Conservation (phyloP, 2,329 filamentous ascomycete species). For the Myrmaecium sp. region DNA sequence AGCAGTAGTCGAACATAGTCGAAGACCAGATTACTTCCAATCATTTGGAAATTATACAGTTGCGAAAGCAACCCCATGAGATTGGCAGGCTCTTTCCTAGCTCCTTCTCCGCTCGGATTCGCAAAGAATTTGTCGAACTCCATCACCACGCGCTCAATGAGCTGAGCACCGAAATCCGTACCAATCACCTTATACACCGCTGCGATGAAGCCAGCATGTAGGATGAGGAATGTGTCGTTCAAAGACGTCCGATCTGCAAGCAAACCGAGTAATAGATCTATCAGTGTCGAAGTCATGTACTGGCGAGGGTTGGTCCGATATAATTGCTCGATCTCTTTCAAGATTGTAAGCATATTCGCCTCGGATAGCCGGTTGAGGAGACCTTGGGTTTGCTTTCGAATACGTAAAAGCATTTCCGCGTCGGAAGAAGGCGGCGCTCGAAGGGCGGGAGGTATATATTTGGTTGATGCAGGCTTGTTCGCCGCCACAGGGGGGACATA, state of each 20-base stretch:
- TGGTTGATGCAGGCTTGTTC: constrained; percentile 32
- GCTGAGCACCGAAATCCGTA: constrained; percentile 74
- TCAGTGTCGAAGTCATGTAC: constrained; percentile 65
- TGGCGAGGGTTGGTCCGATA: constrained; percentile 78
- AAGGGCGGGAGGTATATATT: constrained; percentile 82
- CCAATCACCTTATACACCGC: constrained; percentile 78
- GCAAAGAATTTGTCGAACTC: constrained; percentile 44
- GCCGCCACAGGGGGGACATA: constrained; percentile 55
- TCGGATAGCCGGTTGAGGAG: constrained; percentile 87
- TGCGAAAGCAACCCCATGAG: constrained; percentile 69
- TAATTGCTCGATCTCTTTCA: constrained; percentile 64
- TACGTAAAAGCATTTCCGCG: constrained; percentile 46
- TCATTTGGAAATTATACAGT: constrained; percentile 81
- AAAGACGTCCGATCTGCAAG: constrained; percentile 63
- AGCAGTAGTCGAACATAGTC: constrained; percentile 77
- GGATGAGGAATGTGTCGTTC: constrained; percentile 76
- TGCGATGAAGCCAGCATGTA: constrained; percentile 78
- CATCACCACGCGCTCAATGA: constrained; percentile 62
- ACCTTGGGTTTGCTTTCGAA: constrained; percentile 72
- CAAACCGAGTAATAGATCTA: constrained; percentile 62
- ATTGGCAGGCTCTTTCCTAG: constrained; percentile 52
- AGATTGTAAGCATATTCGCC: constrained; percentile 69
- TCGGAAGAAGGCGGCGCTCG: constrained; percentile 47
- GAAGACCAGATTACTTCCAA: constrained; percentile 70
- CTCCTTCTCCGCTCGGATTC: constrained; percentile 13